A percentile compares a stretch with the other conserved stretches of the same genome.
These are phyloP conservation scores for Cladophialophora psammophila DNA, from an alignment of 2,329 filamentous ascomycete genomes.

Conservation along the genomic window DNA sequence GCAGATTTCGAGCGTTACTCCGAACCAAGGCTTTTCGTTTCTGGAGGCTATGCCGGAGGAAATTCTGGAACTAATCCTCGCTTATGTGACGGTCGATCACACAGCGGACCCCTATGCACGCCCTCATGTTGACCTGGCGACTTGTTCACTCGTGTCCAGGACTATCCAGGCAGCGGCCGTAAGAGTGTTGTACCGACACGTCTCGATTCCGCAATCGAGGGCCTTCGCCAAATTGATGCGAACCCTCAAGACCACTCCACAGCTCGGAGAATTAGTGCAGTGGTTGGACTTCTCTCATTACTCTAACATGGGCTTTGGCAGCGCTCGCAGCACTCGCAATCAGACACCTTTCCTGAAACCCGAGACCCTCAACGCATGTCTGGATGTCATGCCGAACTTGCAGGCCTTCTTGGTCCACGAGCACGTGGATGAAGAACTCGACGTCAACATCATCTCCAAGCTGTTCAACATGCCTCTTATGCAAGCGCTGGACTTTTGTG, in stretches of 20 bases:
- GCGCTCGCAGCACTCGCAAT: constrained; percentile 75
- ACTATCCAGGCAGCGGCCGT: constrained; percentile 76
- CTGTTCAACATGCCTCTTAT: constrained; percentile 72
- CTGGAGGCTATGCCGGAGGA: constrained; percentile 41
- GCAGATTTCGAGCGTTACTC: background rate
- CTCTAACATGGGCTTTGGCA: constrained; percentile 78
- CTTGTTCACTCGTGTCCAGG: constrained; percentile 77
- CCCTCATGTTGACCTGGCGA: constrained; percentile 79
- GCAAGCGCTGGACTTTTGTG: constrained; percentile 77
- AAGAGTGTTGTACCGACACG: constrained; percentile 76
- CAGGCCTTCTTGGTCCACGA: constrained; percentile 82
- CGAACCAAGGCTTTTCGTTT: constrained; percentile 11
- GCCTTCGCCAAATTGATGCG: constrained; percentile 83
- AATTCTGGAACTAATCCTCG: constrained; percentile 72
- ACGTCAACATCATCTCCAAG: constrained; percentile 71
- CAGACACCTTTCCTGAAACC: constrained; percentile 79
- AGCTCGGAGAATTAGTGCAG: constrained; percentile 76
- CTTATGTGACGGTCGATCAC: constrained; percentile 75
- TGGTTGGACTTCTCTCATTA: constrained; percentile 87
- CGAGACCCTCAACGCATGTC: constrained; percentile 73
- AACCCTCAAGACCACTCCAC: constrained; percentile 70
- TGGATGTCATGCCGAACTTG: constrained; percentile 74
- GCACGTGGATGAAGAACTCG: constrained; percentile 78
- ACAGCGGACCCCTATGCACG: constrained; percentile 77
- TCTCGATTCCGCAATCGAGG: constrained; percentile 81